Percentiles rank a stretch among this genome's conserved stretches.
These are phyloP conservation scores for Epithemia pelagica DNA, from an alignment of 108 stramenopile species.

Conservation along the genomic window DNA sequence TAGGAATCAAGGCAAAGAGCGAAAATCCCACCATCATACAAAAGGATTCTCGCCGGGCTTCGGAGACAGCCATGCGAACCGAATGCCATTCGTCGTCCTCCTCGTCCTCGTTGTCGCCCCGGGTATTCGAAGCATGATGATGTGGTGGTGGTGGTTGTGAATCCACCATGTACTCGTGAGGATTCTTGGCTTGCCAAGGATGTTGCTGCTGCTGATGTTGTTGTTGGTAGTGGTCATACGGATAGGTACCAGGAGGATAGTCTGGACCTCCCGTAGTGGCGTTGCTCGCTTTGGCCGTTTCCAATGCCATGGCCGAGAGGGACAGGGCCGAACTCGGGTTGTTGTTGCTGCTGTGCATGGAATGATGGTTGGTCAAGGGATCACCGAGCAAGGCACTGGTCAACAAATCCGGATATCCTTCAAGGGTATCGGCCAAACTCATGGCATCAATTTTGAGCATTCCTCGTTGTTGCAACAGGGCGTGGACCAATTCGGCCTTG, in stretches of 20 bases:
- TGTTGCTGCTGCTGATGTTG: background rate
- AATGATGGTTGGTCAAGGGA: background rate
- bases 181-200: background rate
- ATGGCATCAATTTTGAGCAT: constrained; percentile 87
- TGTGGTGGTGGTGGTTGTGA: background rate
- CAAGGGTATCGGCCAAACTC: constrained; percentile 76
- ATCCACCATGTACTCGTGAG: background rate
- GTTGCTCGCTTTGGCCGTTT: background rate
- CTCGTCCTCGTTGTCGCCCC: constrained; percentile 10
- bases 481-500: constrained; percentile 66
- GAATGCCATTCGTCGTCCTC: constrained; percentile 26
- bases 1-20: constrained; percentile 54
- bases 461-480: constrained; percentile 40
- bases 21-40: constrained; percentile 73
- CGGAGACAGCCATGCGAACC: constrained; percentile 28
- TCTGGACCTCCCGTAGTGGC: background rate
- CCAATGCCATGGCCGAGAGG: background rate
- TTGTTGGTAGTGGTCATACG: background rate
- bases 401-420: constrained; percentile 79
- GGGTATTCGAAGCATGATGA: constrained; percentile 19
- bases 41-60: constrained; percentile 52
- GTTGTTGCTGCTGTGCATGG: background rate
- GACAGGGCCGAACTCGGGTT: background rate
- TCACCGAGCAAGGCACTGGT: constrained; percentile 66
- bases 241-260: background rate